A percentile compares a stretch with the other conserved stretches of the same genome.
These are phyloP conservation scores for Pterocarpus macrocarpus DNA, from an alignment of 306 rosid species.

Conservation along the genomic window DNA sequence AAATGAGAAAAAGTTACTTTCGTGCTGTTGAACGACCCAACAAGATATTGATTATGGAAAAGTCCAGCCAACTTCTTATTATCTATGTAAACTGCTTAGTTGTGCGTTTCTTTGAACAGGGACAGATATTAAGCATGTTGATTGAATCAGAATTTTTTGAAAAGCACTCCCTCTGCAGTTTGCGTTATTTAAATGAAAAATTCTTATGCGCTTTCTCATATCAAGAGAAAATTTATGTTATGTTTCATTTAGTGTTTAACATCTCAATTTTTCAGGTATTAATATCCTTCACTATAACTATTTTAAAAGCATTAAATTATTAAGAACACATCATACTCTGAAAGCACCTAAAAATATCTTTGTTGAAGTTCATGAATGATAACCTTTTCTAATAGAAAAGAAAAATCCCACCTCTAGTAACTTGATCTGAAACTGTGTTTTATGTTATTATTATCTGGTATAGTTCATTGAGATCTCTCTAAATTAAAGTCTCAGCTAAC, in stretches of 20 bases:
- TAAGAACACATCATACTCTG: no score
- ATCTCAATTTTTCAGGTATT: no score
- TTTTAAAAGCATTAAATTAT: no score
- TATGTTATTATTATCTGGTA: constrained; percentile 23
- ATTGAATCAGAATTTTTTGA: constrained; percentile 15
- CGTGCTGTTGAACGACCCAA: constrained; percentile 52
- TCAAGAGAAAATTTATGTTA: background rate
- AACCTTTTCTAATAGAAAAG: constrained; percentile 1
- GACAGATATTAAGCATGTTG: constrained; percentile 41
- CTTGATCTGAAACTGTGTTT: background rate
- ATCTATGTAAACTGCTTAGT: constrained; percentile 42
- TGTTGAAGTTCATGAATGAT: background rate
- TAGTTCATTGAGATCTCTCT: constrained; percentile 32
- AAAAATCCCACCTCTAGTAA: constrained; percentile 32
- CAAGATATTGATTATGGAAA: constrained; percentile 37
- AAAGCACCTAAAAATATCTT: no score
- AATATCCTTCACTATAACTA: no score
- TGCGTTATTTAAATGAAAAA: no score
- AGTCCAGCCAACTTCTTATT: constrained; percentile 42
- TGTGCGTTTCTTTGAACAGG: constrained; percentile 48
- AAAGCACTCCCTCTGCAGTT: constrained; percentile 26
- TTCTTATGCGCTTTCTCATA: no score
- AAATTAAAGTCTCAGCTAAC: constrained; percentile 20
- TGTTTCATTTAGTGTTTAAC: background rate
- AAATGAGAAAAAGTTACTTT: constrained; percentile 42